These are phyloP conservation scores for Trichoderma simmonsii DNA, from an alignment of 2,329 filamentous ascomycete genomes.

Conservation along the genomic window DNA sequence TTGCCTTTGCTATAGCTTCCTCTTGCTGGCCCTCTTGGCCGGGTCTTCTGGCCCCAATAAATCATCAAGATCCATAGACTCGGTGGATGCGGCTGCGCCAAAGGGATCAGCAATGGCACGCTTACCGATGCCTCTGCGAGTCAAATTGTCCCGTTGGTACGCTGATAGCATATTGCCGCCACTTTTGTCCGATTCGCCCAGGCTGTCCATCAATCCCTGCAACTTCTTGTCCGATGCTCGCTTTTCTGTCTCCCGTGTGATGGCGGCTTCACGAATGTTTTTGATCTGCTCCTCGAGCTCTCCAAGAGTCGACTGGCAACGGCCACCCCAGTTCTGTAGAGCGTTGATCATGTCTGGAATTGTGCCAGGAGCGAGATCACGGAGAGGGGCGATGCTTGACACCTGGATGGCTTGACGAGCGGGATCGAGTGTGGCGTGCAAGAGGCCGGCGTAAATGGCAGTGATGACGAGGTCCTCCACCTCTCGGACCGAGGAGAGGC, in stretches of 20 bases:
- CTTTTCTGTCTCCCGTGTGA: constrained; percentile 49
- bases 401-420: constrained; percentile 71
- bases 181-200: constrained; percentile 43
- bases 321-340: constrained; percentile 71
- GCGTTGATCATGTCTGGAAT: constrained; percentile 65
- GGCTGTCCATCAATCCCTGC: constrained; percentile 46
- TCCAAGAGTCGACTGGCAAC: constrained; percentile 69
- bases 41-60: constrained; percentile 46
- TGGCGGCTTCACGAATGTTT: constrained; percentile 59
- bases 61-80: constrained; percentile 57
- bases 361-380: constrained; percentile 74
- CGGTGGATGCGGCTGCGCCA: constrained; percentile 39
- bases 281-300: constrained; percentile 75
- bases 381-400: constrained; percentile 76
- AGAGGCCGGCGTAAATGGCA: constrained; percentile 80
- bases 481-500: constrained; percentile 62
- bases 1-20: constrained; percentile 46
- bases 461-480: constrained; percentile 85
- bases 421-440: constrained; percentile 81
- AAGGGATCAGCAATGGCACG: constrained; percentile 41
- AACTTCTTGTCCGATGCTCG: constrained; percentile 47
- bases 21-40: constrained; percentile 50
- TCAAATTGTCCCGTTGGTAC: constrained; percentile 26
- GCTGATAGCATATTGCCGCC: constrained; percentile 22
- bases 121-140: constrained; percentile 31